A percentile compares a stretch with the other conserved stretches of the same genome.
Conservation (phyloP, 2,329 filamentous ascomycete species). For the Alternaria metachromatica region DNA sequence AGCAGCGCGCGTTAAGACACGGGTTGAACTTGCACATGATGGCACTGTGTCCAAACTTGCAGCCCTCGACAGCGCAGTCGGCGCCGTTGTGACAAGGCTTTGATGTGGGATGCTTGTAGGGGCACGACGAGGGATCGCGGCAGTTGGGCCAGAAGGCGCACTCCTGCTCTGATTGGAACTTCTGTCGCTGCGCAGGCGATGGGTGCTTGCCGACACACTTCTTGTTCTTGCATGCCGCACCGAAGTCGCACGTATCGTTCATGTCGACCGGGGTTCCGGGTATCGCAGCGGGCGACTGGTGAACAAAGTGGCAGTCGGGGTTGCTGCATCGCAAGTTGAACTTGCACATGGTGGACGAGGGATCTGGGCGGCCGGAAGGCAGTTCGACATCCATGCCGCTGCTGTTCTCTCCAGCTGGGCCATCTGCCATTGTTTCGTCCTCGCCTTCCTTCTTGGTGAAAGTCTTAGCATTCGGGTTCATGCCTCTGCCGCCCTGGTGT, state of each 20-base stretch:
- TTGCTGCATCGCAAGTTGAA: slow-evolving; percentile 91
- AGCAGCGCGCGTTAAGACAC: slow-evolving; percentile 86
- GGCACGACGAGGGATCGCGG: slow-evolving; percentile 78
- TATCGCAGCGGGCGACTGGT: slow-evolving; percentile 90
- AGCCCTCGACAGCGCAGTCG: slow-evolving; percentile 80
- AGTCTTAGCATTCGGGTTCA: slow-evolving; percentile 60
- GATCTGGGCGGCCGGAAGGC: slow-evolving; percentile 58
- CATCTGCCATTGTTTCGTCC: slow-evolving; percentile 48
- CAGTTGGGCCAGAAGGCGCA: slow-evolving; percentile 94
- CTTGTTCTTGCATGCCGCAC: slow-evolving; percentile 91
- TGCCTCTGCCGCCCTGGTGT: slow-evolving; percentile 43
- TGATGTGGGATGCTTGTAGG: slow-evolving; percentile 87
- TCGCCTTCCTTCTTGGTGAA: slow-evolving; percentile 57
- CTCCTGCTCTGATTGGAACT: slow-evolving; percentile 82
- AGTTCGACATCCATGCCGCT: slow-evolving; percentile 68
- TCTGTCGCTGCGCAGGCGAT: slow-evolving; percentile 80
- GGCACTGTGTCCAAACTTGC: slow-evolving; percentile 88
- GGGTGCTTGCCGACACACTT: slow-evolving; percentile 94
- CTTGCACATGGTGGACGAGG: slow-evolving; percentile 76
- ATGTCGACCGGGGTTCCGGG: slow-evolving; percentile 79
- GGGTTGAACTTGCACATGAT: slow-evolving; percentile 90
- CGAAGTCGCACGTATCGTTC: slow-evolving; percentile 80
- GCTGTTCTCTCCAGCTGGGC: slow-evolving; percentile 47
- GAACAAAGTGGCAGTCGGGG: slow-evolving; percentile 88
- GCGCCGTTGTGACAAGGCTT: slow-evolving; percentile 90